A percentile compares a stretch with the other conserved stretches of the same genome.
phyloP scores from a whole-genome alignment of 257 asterid species.

The Ilex asprella region DNA sequence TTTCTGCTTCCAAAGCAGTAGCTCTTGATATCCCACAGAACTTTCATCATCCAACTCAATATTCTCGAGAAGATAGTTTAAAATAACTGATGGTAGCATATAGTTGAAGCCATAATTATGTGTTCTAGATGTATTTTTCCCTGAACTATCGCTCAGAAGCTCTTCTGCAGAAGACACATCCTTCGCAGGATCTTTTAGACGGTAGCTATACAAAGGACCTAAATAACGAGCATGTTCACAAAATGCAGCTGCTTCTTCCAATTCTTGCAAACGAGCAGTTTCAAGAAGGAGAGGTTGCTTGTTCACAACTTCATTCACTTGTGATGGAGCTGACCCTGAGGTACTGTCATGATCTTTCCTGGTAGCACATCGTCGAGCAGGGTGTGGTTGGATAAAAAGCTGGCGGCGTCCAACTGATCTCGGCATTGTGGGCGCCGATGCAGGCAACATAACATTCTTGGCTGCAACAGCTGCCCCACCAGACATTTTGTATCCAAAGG shows the following conservation, averaged over 20 bases:
- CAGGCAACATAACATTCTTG: slow-evolving; percentile 86
- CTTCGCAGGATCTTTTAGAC: slow-evolving; percentile 24
- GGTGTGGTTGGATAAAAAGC: slow-evolving; percentile 84
- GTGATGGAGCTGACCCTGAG: slow-evolving; percentile 16
- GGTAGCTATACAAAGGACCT: slow-evolving; percentile 47
- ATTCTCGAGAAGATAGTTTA: slow-evolving; percentile 51
- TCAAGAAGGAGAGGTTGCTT: slow-evolving; percentile 22
- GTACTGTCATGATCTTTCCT: slow-evolving; percentile 17
- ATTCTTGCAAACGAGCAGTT: slow-evolving; percentile 34
- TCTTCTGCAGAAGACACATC: slow-evolving; percentile 29
- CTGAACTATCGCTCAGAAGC: slow-evolving; percentile 24
- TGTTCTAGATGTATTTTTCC: slow-evolving; percentile 22
- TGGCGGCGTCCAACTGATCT: slow-evolving; percentile 87
- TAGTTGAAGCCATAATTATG: slow-evolving; percentile 16
- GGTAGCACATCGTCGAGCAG: slow-evolving; percentile 46
- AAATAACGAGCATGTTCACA: slow-evolving; percentile 70
- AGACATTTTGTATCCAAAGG: slow-evolving; percentile 91
- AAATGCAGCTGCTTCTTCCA: slow-evolving; percentile 71
- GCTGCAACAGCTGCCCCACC: slow-evolving; percentile 89
- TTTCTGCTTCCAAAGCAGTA: slow-evolving; percentile 63
- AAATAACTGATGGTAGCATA: slow-evolving; percentile 28
- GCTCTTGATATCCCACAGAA: slow-evolving; percentile 72
- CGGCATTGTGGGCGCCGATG: slow-evolving; percentile 45
- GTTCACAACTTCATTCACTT: slow-evolving; percentile 18
- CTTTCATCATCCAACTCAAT: slow-evolving; percentile 58